Percentiles rank a stretch among this genome's conserved stretches.
Conservation (phyloP, 2,329 filamentous ascomycete genomes). For the Pestalotiopsis sp. region DNA sequence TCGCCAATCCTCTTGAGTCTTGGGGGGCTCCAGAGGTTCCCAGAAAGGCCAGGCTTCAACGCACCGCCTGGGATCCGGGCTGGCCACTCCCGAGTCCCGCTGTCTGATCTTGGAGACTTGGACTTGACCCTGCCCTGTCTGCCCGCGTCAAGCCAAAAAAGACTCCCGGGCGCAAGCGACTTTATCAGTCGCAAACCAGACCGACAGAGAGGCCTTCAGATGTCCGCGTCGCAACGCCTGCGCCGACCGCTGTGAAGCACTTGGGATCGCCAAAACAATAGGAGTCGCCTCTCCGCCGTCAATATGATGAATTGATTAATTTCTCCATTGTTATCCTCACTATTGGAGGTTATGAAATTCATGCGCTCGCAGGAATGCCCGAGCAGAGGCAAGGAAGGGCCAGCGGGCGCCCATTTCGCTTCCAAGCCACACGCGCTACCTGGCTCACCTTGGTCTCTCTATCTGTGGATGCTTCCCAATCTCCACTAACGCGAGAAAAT, state of each 20-base stretch:
- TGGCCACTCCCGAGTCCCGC: neutral
- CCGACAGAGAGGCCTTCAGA: neutral
- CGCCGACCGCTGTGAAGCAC: neutral
- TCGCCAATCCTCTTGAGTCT: neutral
- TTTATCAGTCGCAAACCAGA: neutral
- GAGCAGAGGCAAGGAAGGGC: neutral
- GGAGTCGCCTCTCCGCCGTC: neutral
- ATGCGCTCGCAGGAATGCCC: conserved; percentile 7
- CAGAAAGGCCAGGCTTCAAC: neutral
- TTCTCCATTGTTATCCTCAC: conserved; percentile 6
- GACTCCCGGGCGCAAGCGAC: neutral
- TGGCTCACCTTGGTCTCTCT: too few relatives aligned
- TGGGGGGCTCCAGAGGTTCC: neutral
- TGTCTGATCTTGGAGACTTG: neutral
- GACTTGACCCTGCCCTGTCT: neutral
- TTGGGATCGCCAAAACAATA: conserved; percentile 4
- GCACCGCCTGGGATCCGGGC: neutral
- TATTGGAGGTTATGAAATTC: conserved; percentile 13
- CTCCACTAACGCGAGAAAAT: neutral
- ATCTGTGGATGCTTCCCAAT: neutral
- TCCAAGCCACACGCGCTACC: neutral
- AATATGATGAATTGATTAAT: conserved; percentile 12
- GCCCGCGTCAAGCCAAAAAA: neutral
- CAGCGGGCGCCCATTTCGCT: neutral
- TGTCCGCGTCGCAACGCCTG: neutral